Evolutionary conservation across 768 basidiomycete species (phyloP), one percentile per base, ranked within the genome.

Genomic region (Agrocybe chaxingu): DNA sequence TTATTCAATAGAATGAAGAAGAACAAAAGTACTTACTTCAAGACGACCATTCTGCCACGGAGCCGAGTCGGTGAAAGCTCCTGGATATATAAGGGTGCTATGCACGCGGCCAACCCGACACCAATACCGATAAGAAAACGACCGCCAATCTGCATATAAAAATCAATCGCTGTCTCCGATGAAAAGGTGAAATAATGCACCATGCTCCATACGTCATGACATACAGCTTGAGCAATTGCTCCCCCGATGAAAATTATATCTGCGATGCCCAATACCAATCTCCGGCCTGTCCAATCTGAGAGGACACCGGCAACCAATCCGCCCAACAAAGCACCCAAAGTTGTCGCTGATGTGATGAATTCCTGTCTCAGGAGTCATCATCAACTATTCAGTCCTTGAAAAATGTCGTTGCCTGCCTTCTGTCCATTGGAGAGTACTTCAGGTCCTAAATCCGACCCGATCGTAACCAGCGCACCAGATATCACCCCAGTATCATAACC

Each of bases 401-500:
- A 81, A 24, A 16, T 16, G 24, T 24, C 24, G 3, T 24, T 24
- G 24, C 24, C 2, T 24, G 24, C 86, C 73, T 87, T 87, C 63
- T 90, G 82, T 33, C 75, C 73, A 54, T 81, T 72, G 2, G 83
- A 80, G 16, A 89, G 70, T 8, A 62, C 63, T 8, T 69, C 62
- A 6, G 82, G 77, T 3, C 85, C 84, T 36, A 91, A 71, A 58
- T 89, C 87, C 4, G 73, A 69, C 0, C 81, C 77, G 49, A 91
- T 89, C 8, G 80, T 83, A 18, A 89, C 85, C 32, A 91, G 73
- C n/a, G 88, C 85, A 24, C 89, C 89, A 48, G 86, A 88, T 18
- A 91, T 85, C 34, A 87, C 83, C 39, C 87, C 87, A 8, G 88
- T 91, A 61, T 91, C 88, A 58, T 90, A 91, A 19, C 88, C 87